Percentiles rank a stretch among this genome's conserved stretches.
Conservation (phyloP, 2,329 filamentous ascomycete species). For the Xylaria sp. region DNA sequence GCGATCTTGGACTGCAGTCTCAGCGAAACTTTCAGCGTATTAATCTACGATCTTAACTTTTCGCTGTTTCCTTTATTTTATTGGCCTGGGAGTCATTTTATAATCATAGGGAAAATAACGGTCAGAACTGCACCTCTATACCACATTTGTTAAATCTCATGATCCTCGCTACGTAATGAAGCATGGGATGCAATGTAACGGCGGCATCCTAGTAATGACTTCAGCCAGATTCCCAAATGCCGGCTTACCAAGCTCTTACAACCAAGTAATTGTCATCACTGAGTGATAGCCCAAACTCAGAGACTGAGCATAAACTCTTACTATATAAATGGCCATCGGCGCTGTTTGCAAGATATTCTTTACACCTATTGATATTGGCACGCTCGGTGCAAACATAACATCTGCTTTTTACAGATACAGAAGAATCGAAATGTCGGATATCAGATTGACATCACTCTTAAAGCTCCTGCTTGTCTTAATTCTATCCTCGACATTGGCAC, state of each 20-base stretch:
- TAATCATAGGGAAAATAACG: not conserved
- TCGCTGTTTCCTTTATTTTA: not conserved
- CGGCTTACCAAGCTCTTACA: conserved; percentile 30
- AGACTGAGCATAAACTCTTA: not conserved
- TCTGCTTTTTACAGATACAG: too few species aligned
- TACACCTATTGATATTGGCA: too few species aligned
- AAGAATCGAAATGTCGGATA: not conserved
- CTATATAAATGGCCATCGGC: not conserved
- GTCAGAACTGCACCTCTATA: not conserved
- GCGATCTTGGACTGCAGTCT: too few species aligned
- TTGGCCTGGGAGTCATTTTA: not conserved
- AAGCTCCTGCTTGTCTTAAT: not conserved
- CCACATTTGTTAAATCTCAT: not conserved
- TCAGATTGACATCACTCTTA: not conserved
- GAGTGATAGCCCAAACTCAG: not conserved
- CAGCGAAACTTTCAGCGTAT: not conserved
- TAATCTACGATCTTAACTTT: not conserved
- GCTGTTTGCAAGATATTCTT: not conserved
- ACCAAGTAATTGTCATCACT: conserved; percentile 7
- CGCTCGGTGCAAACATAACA: not conserved
- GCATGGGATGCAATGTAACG: conserved; percentile 7
- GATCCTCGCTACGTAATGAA: not conserved
- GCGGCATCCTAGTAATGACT: conserved; percentile 9
- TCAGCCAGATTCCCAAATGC: conserved; percentile 18
- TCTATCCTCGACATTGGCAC: not conserved